A percentile compares a stretch with the other conserved stretches of the same genome.
Evolutionary conservation across 495 filamentous ascomycete genomes (phyloP).

Genomic region (Penicillium taxi): DNA sequence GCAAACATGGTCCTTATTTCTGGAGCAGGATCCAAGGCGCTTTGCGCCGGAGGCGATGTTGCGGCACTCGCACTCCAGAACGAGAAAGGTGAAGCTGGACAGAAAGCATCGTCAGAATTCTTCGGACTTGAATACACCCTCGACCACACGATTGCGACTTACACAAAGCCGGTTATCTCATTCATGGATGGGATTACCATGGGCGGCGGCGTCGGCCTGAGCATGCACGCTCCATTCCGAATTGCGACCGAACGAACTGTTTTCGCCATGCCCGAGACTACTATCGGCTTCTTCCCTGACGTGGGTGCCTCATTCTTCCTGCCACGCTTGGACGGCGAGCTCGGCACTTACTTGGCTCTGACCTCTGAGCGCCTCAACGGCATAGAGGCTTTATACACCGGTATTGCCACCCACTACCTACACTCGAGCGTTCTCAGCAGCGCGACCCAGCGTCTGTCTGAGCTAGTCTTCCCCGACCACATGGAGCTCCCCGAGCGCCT

Average conservation of each 20-base stretch:
- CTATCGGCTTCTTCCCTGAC: conserved; percentile 96
- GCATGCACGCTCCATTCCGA: conserved; percentile 88
- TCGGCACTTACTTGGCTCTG: conserved; percentile 85
- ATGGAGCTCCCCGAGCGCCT: conserved; percentile 52
- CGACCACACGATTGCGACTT: conserved; percentile 92
- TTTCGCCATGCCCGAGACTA: conserved; percentile 98
- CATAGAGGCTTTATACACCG: conserved; percentile 70
- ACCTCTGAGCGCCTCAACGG: conserved; percentile 76
- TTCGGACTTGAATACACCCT: conserved; percentile 90
- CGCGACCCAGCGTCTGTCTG: conserved; percentile 77
- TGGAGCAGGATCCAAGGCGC: conserved; percentile 71
- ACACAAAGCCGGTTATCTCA: conserved; percentile 84
- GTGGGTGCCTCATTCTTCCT: conserved; percentile 95
- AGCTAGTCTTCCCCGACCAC: conserved; percentile 78
- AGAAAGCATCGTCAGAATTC: conserved; percentile 65
- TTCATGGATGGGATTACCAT: conserved; percentile 98
- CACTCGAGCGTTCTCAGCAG: conserved; percentile 75
- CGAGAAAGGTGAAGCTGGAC: conserved; percentile 55
- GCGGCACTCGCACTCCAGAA: conserved; percentile 66
- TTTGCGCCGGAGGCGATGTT: conserved; percentile 94
- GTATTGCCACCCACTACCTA: conserved; percentile 88
- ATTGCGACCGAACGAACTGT: conserved; percentile 92
- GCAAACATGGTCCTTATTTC: conserved; percentile 91
- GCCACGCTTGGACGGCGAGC: conserved; percentile 70
- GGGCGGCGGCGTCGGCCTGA: conserved; percentile 93